phyloP scores from a whole-genome alignment of 129 eudicot species.

The Escallonia herrerae region DNA sequence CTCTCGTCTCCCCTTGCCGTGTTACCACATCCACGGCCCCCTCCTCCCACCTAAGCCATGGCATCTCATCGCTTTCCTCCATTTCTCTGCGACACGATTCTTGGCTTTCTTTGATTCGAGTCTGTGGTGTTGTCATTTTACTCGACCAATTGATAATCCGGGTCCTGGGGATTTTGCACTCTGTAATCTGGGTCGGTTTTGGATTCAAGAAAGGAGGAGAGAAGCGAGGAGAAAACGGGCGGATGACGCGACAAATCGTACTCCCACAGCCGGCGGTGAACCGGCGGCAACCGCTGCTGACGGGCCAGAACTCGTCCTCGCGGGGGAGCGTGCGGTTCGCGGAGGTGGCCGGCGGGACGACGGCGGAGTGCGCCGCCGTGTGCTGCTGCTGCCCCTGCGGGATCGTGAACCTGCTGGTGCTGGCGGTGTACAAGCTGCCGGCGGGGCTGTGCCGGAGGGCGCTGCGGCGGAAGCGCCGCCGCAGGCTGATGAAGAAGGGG shows the following conservation, averaged over 20 bases:
- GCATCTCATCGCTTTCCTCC: no score
- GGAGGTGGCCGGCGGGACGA: slow-evolving; percentile 73
- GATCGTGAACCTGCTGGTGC: slow-evolving; percentile 34
- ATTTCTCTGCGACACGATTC: no score
- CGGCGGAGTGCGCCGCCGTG: slow-evolving; percentile 85
- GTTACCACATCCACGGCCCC: no score
- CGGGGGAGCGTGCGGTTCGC: slow-evolving; percentile 21
- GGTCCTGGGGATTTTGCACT: no score
- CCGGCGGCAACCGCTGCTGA: slow-evolving; percentile 14
- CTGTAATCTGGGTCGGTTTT: no score
- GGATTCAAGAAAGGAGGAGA: no score
- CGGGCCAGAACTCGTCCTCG: slow-evolving; percentile 13
- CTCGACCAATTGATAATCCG: no score
- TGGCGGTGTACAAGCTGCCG: slow-evolving; percentile 67
- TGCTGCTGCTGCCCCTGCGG: slow-evolving; percentile 73
- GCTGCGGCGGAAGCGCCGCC: slow-evolving; percentile 33
- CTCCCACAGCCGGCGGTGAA: neutral
- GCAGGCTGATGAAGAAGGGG: slow-evolving; percentile 35
- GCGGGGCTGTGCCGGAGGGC: slow-evolving; percentile 69
- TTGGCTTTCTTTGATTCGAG: no score
- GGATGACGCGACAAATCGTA: neutral
- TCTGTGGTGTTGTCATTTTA: no score
- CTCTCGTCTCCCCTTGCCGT: no score
- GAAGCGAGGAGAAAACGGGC: no score
- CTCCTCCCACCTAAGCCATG: no score